These are phyloP conservation scores for Gymnopilus dilepis DNA, from an alignment of 768 basidiomycete species.

Conservation along the genomic window DNA sequence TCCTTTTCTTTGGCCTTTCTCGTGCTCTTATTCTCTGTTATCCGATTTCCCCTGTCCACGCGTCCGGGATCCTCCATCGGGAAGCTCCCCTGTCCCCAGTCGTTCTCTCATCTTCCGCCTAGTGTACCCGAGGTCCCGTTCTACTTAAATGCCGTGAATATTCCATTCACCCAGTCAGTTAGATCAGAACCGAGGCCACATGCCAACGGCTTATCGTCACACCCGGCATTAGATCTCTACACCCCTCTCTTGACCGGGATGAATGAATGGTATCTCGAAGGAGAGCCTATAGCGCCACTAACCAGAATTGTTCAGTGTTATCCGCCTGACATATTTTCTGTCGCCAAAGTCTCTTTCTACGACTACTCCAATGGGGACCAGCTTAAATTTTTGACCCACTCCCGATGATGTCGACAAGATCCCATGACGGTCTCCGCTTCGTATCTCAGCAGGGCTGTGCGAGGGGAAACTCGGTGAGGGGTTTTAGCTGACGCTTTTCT, in stretches of 20 bases:
- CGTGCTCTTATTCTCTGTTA: slow-evolving; percentile 7
- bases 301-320: not conserved
- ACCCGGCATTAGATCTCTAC: not conserved
- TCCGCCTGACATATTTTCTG: not conserved
- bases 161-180: slow-evolving; percentile 10
- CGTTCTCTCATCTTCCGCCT: not conserved
- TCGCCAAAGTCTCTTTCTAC: not conserved
- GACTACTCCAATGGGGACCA: not conserved
- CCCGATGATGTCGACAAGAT: not conserved
- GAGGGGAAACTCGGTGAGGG: slow-evolving; percentile 20
- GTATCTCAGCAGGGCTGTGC: slow-evolving; percentile 23
- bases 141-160: slow-evolving; percentile 8
- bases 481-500: slow-evolving; percentile 23
- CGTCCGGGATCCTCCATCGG: slow-evolving; percentile 14
- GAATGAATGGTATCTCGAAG: not conserved
- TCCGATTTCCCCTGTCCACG: slow-evolving; percentile 5
- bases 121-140: slow-evolving; percentile 3
- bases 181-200: slow-evolving; percentile 3
- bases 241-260: not conserved
- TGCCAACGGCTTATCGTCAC: slow-evolving; percentile 1
- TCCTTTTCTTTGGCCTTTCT: slow-evolving; percentile 11
- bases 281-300: not conserved
- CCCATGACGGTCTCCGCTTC: not conserved
- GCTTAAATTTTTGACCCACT: not conserved
- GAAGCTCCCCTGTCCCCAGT: slow-evolving; percentile 11